Evolutionary conservation across 202 grass and related monocot genomes (phyloP).

Genomic region (Schoenoplectus tabernaemontani): DNA sequence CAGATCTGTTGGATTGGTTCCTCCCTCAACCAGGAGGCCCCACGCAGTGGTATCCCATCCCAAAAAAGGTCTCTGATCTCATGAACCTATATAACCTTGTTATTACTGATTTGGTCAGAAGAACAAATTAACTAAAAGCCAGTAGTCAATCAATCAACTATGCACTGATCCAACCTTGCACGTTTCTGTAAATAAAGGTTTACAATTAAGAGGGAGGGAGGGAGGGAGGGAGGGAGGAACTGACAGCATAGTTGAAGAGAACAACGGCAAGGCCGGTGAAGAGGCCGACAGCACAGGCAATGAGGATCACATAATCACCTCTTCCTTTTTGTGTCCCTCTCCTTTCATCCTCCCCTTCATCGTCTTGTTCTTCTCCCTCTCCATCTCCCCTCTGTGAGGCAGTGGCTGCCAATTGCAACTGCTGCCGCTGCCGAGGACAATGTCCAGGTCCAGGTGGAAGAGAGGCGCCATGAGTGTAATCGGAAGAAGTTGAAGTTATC

Average conservation of each 20-base stretch:
- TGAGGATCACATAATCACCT: conserved; percentile 61
- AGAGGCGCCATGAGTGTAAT: neutral
- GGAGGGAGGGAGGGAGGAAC: neutral
- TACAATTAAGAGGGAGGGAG: neutral
- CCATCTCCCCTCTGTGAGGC: neutral
- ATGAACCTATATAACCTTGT: conserved; percentile 45
- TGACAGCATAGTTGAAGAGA: conserved; percentile 69
- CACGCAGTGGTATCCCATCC: conserved; percentile 59
- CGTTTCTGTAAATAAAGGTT: neutral
- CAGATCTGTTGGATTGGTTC: conserved; percentile 59
- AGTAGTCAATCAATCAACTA: conserved; percentile 1
- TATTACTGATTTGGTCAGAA: neutral
- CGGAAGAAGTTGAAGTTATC: neutral
- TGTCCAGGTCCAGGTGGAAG: neutral
- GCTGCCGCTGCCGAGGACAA: neutral
- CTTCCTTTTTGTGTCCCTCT: neutral
- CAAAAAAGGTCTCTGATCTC: conserved; percentile 81
- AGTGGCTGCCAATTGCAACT: neutral
- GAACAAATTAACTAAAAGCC: neutral
- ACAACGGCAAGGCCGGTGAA: conserved; percentile 72
- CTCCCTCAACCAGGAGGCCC: conserved; percentile 77
- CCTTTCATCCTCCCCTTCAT: neutral
- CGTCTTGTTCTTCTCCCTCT: neutral
- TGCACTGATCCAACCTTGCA: too few species aligned
- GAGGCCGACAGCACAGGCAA: conserved; percentile 70